Percentiles rank a stretch among this genome's conserved stretches.
phyloP scores from a whole-genome alignment of 345 rosid species.

The Hevea brasiliensis region DNA sequence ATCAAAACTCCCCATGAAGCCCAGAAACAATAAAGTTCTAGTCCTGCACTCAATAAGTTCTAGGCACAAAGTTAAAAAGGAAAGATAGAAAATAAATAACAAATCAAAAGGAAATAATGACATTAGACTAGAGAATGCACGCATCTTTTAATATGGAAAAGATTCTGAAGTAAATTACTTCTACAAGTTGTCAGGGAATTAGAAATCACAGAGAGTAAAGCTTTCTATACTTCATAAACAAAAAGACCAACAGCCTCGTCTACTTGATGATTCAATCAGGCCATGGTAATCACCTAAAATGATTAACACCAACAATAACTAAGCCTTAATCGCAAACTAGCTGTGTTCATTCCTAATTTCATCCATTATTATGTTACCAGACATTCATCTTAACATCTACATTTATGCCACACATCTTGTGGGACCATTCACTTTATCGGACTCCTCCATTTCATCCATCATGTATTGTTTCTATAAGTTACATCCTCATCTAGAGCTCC shows the following conservation, averaged over 20 bases:
- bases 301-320: too few relatives aligned
- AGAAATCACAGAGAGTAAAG: background rate
- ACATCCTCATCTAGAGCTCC: too few relatives aligned
- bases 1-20: background rate
- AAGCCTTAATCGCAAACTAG: too few relatives aligned
- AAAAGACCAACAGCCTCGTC: background rate
- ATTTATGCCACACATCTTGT: too few relatives aligned
- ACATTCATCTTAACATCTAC: too few relatives aligned
- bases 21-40: background rate
- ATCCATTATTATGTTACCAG: too few relatives aligned
- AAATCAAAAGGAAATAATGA: background rate
- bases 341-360: too few relatives aligned
- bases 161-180: background rate
- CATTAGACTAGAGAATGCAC: conserved; percentile 2
- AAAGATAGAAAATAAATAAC: background rate
- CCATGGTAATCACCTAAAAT: background rate
- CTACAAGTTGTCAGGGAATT: background rate
- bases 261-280: background rate
- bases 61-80: background rate
- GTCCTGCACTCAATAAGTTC: background rate
- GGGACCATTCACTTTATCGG: too few relatives aligned
- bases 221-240: background rate
- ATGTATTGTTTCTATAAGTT: too few relatives aligned
- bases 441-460: too few relatives aligned
- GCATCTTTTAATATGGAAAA: background rate